Conservation (phyloP, 805 yeast species). For the Sugiyamaella floridensis region DNA sequence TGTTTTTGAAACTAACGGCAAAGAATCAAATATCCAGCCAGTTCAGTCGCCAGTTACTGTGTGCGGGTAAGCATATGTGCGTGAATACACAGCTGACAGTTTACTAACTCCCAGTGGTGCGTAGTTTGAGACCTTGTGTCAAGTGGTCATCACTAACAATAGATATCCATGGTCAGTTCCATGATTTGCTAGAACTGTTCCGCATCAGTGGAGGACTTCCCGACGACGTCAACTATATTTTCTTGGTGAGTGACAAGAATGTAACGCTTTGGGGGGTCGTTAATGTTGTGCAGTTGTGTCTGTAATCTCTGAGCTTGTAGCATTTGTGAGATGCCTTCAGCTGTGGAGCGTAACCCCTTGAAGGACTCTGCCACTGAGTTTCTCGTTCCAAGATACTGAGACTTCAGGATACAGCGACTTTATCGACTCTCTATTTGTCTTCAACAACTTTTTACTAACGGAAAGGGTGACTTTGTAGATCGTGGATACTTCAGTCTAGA, state of each 20-base stretch:
- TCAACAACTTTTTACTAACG: neutral
- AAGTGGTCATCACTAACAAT: slow-evolving; percentile 27
- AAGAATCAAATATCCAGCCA: slow-evolving; percentile 86
- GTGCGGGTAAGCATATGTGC: slow-evolving; percentile 43
- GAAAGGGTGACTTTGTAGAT: slow-evolving; percentile 85
- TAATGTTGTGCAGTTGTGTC: neutral
- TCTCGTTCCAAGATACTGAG: no score
- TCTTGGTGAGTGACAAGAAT: slow-evolving; percentile 38
- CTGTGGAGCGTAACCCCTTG: no score
- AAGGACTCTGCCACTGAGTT: no score
- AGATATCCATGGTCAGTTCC: slow-evolving; percentile 97
- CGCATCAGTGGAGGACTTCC: slow-evolving; percentile 92
- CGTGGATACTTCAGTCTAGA: slow-evolving; percentile 95
- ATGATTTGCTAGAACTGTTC: slow-evolving; percentile 84
- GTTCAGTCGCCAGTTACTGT: slow-evolving; percentile 91
- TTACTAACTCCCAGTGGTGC: slow-evolving; percentile 5
- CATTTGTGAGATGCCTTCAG: no score
- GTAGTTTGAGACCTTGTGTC: neutral
- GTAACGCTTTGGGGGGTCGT: neutral
- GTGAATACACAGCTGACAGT: neutral
- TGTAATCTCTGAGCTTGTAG: no score
- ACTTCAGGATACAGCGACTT: no score
- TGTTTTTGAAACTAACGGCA: neutral
- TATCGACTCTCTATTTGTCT: neutral
- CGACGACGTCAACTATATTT: slow-evolving; percentile 69